Evolutionary conservation across 2,329 filamentous ascomycete genomes (phyloP), one percentile per base, ranked within the genome.

Genomic region (Aspergillus alliaceus): DNA sequence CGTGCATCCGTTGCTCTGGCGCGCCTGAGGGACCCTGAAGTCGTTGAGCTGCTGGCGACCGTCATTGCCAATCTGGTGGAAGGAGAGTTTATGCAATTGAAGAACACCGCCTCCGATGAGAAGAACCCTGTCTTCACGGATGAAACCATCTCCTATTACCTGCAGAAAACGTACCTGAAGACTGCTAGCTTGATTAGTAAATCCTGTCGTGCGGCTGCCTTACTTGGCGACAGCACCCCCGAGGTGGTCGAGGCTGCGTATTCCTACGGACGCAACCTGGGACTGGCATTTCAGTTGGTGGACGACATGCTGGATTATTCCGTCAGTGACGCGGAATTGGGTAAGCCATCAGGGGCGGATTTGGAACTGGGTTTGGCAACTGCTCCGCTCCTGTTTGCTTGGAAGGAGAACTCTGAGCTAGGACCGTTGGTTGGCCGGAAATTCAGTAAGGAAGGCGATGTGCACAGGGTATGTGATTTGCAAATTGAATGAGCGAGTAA

Each of bases 231-330:
- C 14, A 85, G 88, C 32, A 84, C 92, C 32, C 82, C 83, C 0
- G 84, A 88, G 59, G 91, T 95, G 1, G 91, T 97, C 2, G 93
- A 99, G 64, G 90, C 92, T 9, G 91, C 93, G 2, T 99, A 99
- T 72, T 77, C 84, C 15, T 99, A 98, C 70, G 95, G 95, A 52
- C 91, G 91, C 76, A 98, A 99, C 68, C 75, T 99, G 47, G 95
- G 95, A 1, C 78, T 99, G 54, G 95, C 95, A 1, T 99, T 99
- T 78, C 95, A 99, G 81, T 83, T 99, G 9, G 93, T 99, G 15
- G 95, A 99, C 72, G 95, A 99, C 72, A 90, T 99, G 89, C 82
- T 99, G 67, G 95, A 99, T 75, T 99, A 98, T 74, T 98, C 95
- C 0, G 85, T 91, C 60, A 91, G 85, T 54, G 91, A 87, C 40